phyloP scores from a whole-genome alignment of 164 flowering plant genomes.

The Amborella trichopoda region DNA sequence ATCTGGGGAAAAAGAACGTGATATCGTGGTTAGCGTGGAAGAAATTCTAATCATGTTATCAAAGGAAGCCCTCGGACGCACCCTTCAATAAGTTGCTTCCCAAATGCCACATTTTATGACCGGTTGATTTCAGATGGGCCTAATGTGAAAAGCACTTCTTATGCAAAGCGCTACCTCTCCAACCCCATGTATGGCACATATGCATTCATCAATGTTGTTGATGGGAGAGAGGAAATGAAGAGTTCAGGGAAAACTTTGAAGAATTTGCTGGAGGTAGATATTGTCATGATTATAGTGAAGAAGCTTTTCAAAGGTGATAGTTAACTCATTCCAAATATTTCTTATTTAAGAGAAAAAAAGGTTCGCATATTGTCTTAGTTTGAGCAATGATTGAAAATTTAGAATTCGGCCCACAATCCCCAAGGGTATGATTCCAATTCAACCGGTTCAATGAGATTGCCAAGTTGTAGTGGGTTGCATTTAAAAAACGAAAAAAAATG shows the following conservation, averaged over 20 bases:
- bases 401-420: not conserved
- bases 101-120: too few species aligned
- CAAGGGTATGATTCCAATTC: not conserved
- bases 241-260: conserved; percentile 14
- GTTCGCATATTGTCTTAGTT: not conserved
- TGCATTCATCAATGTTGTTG: conserved; percentile 31
- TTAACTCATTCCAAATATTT: not conserved
- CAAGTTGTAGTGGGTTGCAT: not conserved
- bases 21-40: not conserved
- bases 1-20: not conserved
- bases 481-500: not conserved
- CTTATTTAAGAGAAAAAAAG: not conserved
- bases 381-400: not conserved
- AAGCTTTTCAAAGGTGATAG: conserved; percentile 12
- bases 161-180: too few species aligned
- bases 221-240: conserved; percentile 23
- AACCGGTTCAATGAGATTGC: not conserved
- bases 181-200: conserved; percentile 39
- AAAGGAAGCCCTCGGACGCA: conserved; percentile 11
- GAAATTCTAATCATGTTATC: not conserved
- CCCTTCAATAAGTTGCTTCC: too few species aligned
- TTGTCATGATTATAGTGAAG: conserved; percentile 17
- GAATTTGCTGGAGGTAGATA: conserved; percentile 30
- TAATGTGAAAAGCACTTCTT: too few species aligned
- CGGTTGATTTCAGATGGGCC: too few species aligned